phyloP scores from a whole-genome alignment of 371 early-diverging fungal genomes.

The Parasitella parasitica region DNA sequence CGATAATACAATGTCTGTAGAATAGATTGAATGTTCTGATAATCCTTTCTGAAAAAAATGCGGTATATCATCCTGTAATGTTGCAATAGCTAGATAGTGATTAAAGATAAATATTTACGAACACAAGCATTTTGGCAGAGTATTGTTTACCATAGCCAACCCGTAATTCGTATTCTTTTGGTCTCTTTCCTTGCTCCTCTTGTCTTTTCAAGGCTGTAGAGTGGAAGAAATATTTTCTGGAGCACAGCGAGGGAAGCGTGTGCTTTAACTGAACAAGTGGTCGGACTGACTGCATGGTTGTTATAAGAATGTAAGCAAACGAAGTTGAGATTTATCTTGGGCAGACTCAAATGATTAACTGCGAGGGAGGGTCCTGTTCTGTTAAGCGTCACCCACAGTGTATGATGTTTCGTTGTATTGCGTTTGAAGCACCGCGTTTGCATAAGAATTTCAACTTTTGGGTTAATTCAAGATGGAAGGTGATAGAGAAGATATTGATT shows the following conservation, averaged over 20 bases:
- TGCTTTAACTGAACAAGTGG: not conserved
- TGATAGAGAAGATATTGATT: no score
- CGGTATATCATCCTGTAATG: slow-evolving; percentile 48
- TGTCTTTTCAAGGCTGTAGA: not conserved
- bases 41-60: slow-evolving; percentile 46
- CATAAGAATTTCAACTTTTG: no score
- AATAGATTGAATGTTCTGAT: slow-evolving; percentile 44
- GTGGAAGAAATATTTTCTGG: not conserved
- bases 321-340: no score
- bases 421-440: not conserved
- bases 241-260: not conserved
- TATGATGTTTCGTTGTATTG: not conserved
- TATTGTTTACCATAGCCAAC: slow-evolving; percentile 31
- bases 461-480: no score
- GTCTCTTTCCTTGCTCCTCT: not conserved
- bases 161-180: slow-evolving; percentile 42
- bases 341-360: not conserved
- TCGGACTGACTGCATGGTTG: not conserved
- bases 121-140: not conserved
- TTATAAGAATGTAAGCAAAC: slow-evolving; percentile 1
- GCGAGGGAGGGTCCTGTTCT: not conserved
- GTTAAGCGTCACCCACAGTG: not conserved
- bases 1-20: slow-evolving; percentile 44
- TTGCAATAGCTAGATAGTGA: slow-evolving; percentile 47
- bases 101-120: not conserved